Base-by-base conservation (phyloP, 1,139 yeast genomes). In the Protomyces arabidopsidicola region DNA sequence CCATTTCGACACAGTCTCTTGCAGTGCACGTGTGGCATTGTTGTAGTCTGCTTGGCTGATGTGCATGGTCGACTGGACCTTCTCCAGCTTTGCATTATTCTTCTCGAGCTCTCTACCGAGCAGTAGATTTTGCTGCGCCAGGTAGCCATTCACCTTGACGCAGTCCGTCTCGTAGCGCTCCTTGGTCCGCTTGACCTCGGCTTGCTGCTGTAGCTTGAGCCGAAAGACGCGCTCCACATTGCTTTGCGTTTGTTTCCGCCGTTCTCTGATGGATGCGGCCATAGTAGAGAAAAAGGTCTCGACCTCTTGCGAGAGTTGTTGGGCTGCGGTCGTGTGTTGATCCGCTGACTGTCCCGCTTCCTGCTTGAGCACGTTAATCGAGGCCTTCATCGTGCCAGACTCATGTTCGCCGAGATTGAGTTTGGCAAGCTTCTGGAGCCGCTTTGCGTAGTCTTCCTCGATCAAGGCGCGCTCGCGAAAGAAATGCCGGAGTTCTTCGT, bases 31-130 rank as follows among this genome's bases (percentile, higher is more conserved):
- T 50, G 88, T 79, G 1, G 85, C 79, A 22, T 81, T 74, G 72
- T 84, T 85, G 72, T 87, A 88, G 60, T 84, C 84, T 55, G 81
- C 77, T 69, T 83, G 81, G 39, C 57, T 57, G 34, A 35, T 35
- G n/a, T 62, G 64, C 12, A 86, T 80, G 18, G 82, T 73, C 39
- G 77, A 75, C 65, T 79, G 81, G 56, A 85, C 79, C 70, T 84
- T 85, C 45, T 80, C 81, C 55, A 86, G 78, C 71, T 86, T 88
- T 54, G 77, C 78, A 68, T 87, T 82, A 71, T 85, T 80, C 69
- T 82, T 84, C 67, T 88, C 90, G 45, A 84, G 80, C 71, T 90
- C 96, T 67, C 83, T 84, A 12, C 95, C 95, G 78, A 93, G 85
- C 39, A 93, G 80, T 16, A 91, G 80, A 68, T 86, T 86, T 68